phyloP scores from a whole-genome alignment of 2,329 filamentous ascomycete genomes.

The Xylaria sp. region DNA sequence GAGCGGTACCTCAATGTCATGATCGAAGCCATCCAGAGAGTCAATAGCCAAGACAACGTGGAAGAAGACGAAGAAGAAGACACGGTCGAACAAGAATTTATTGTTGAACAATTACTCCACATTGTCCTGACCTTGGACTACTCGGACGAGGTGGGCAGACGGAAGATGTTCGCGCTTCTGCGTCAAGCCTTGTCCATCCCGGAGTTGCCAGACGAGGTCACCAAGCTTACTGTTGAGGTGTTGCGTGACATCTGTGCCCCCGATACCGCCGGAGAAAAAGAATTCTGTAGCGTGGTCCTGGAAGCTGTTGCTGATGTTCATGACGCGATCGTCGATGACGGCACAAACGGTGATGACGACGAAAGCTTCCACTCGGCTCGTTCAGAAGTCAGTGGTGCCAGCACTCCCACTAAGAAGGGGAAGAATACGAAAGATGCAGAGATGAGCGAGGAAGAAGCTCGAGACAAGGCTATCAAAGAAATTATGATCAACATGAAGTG shows the following conservation, averaged over 20 bases:
- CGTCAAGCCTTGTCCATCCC: conserved; percentile 86
- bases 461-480: conserved; percentile 82
- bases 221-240: conserved; percentile 84
- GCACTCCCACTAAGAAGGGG: conserved; percentile 61
- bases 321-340: conserved; percentile 85
- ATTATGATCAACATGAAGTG: conserved; percentile 99
- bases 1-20: conserved; percentile 80
- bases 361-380: conserved; percentile 94
- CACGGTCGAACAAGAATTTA: conserved; percentile 90
- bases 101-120: conserved; percentile 93
- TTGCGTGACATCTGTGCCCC: conserved; percentile 84
- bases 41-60: conserved; percentile 63
- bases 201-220: conserved; percentile 90
- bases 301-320: conserved; percentile 97
- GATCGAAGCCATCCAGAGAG: conserved; percentile 69
- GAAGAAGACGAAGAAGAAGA: conserved; percentile 77
- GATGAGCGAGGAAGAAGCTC: conserved; percentile 71
- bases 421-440: conserved; percentile 56
- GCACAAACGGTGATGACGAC: conserved; percentile 64
- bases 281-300: conserved; percentile 85
- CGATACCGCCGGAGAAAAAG: conserved; percentile 77
- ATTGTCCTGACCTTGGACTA: conserved; percentile 94
- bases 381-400: conserved; percentile 80
- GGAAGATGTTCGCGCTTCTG: conserved; percentile 94
- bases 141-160: conserved; percentile 93